Evolutionary conservation across 169 alveolate species (phyloP).

Genomic region (Plasmodium gonderi): DNA sequence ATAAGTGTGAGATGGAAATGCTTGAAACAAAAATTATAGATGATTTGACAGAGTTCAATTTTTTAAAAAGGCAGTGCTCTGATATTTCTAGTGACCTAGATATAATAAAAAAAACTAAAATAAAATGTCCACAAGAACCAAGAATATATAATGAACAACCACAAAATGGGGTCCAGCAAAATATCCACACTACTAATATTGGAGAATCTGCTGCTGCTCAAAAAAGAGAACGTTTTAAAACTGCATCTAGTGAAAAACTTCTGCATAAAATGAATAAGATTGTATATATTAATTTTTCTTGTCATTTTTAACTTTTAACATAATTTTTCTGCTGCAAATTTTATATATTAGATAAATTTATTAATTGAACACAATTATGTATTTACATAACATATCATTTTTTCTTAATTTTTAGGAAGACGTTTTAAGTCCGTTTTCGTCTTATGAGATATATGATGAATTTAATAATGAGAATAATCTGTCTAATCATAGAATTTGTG

Average conservation of each 20-base stretch:
- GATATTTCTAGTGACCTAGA: neutral
- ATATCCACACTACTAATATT: neutral
- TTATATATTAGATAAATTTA: neutral
- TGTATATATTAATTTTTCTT: neutral
- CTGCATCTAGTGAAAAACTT: neutral
- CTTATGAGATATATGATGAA: neutral
- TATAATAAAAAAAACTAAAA: neutral
- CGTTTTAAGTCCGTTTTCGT: neutral
- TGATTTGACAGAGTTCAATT: neutral
- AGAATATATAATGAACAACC: neutral
- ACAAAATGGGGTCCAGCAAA: neutral
- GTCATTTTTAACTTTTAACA: neutral
- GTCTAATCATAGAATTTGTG: neutral
- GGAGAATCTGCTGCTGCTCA: neutral
- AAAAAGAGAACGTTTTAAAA: neutral
- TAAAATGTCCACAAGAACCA: neutral
- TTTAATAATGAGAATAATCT: neutral
- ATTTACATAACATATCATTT: neutral
- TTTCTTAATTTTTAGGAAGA: neutral
- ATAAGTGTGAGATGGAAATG: neutral
- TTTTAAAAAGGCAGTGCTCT: neutral
- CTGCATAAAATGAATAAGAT: neutral
- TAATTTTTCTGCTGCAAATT: neutral
- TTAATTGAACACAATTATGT: neutral
- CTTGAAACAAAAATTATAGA: neutral